Evolutionary conservation across 208 protist species (phyloP).

Genomic region (Leishmania arabica): DNA sequence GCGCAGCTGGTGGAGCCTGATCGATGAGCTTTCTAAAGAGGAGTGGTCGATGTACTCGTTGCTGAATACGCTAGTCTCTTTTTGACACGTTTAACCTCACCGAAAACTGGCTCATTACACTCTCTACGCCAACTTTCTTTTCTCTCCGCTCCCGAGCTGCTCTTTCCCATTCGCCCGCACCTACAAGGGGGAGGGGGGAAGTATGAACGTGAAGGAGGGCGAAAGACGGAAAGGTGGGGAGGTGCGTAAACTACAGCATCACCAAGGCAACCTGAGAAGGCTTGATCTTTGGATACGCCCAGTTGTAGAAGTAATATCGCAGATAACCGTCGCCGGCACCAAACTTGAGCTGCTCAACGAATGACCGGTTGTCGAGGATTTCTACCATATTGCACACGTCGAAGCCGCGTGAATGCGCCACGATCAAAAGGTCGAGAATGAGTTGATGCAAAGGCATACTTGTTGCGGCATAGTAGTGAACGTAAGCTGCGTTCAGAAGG

Average conservation of each 20-base stretch:
- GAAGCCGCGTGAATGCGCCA: slow-evolving; percentile 89
- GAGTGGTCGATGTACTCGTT: neutral
- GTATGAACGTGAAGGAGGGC: neutral
- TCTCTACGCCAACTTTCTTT: neutral
- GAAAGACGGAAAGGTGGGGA: neutral
- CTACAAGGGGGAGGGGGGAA: neutral
- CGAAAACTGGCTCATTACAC: neutral
- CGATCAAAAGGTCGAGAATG: slow-evolving; percentile 92
- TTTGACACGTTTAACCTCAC: neutral
- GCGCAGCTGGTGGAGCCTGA: neutral
- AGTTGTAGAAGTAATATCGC: slow-evolving; percentile 99
- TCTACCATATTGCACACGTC: slow-evolving; percentile 99
- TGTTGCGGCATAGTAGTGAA: slow-evolving; percentile 97
- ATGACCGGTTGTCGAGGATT: slow-evolving; percentile 92
- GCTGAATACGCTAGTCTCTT: neutral
- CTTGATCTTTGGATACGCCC: slow-evolving; percentile 87
- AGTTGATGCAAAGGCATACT: slow-evolving; percentile 82
- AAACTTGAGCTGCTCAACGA: slow-evolving; percentile 97
- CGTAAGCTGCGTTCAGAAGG: slow-evolving; percentile 95
- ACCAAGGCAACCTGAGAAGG: slow-evolving; percentile 88
- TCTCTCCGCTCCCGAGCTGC: neutral
- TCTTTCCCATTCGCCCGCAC: neutral
- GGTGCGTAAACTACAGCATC: slow-evolving; percentile 79
- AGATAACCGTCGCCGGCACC: slow-evolving; percentile 97
- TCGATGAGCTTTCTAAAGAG: neutral